phyloP scores from a whole-genome alignment of 139 green algal species.

The Trebouxia sp. region DNA sequence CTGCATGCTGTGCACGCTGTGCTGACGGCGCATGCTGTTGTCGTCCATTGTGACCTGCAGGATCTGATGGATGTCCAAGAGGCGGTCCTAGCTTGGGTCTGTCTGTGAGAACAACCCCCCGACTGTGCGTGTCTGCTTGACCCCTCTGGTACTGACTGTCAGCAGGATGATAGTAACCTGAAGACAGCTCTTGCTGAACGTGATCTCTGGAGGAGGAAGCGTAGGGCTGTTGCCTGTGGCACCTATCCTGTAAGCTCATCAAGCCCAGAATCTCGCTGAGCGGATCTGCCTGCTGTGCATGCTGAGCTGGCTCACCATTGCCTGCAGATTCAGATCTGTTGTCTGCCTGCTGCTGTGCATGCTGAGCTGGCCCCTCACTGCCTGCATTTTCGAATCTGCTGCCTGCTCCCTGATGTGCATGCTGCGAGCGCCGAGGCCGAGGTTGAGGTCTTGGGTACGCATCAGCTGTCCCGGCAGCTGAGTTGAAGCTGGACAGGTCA shows the following conservation, averaged over 20 bases:
- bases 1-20: too few species aligned
- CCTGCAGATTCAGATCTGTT: background rate
- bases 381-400: background rate
- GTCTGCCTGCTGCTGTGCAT: background rate
- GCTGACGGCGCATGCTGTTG: too few species aligned
- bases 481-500: background rate
- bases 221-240: too few species aligned
- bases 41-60: background rate
- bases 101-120: background rate
- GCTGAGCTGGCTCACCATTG: background rate
- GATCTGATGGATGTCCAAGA: background rate
- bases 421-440: too few species aligned
- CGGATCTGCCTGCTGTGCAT: background rate
- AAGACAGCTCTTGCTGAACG: background rate
- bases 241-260: background rate
- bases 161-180: background rate
- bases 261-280: too few species aligned
- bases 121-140: background rate
- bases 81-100: conserved; percentile 4
- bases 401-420: background rate
- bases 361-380: background rate
- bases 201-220: too few species aligned
- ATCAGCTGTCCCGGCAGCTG: conserved; percentile 3
- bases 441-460: too few species aligned
- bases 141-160: background rate